Evolutionary conservation across 768 basidiomycete genomes (phyloP).

Genomic region (Sarcomyxa edulis): DNA sequence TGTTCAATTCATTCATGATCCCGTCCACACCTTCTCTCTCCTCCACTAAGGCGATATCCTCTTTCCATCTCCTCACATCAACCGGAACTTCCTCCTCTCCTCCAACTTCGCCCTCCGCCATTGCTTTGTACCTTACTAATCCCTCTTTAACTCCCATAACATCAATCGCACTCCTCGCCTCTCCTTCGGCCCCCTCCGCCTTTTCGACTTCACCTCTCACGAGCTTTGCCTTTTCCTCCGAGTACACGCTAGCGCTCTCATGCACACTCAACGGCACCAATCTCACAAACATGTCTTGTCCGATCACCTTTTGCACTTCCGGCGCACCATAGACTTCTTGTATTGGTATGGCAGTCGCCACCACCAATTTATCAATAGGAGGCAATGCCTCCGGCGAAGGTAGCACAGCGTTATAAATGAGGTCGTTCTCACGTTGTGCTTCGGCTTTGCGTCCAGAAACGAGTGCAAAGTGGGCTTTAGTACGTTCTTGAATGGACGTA

Average conservation of each 20-base stretch:
- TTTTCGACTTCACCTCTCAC: constrained; percentile 87
- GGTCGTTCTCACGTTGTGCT: constrained; percentile 87
- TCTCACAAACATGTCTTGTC: constrained; percentile 81
- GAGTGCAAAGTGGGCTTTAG: constrained; percentile 76
- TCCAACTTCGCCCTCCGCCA: constrained; percentile 59
- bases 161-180: constrained; percentile 74
- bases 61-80: constrained; percentile 68
- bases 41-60: constrained; percentile 69
- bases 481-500: constrained; percentile 71
- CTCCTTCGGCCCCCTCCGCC: constrained; percentile 77
- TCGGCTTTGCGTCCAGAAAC: constrained; percentile 72
- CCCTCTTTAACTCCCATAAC: constrained; percentile 75
- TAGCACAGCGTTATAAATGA: constrained; percentile 92
- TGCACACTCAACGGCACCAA: constrained; percentile 92
- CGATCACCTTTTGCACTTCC: constrained; percentile 93
- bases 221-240: constrained; percentile 95
- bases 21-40: constrained; percentile 62
- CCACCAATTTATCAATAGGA: constrained; percentile 71
- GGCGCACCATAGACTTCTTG: constrained; percentile 90
- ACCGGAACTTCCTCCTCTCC: constrained; percentile 64
- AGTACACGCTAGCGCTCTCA: constrained; percentile 94
- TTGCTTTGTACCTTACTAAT: constrained; percentile 61
- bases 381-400: constrained; percentile 78
- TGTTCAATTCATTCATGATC: constrained; percentile 52
- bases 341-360: constrained; percentile 85